Conservation (phyloP, 2,329 filamentous ascomycete species). For the Aulographum hederae region DNA sequence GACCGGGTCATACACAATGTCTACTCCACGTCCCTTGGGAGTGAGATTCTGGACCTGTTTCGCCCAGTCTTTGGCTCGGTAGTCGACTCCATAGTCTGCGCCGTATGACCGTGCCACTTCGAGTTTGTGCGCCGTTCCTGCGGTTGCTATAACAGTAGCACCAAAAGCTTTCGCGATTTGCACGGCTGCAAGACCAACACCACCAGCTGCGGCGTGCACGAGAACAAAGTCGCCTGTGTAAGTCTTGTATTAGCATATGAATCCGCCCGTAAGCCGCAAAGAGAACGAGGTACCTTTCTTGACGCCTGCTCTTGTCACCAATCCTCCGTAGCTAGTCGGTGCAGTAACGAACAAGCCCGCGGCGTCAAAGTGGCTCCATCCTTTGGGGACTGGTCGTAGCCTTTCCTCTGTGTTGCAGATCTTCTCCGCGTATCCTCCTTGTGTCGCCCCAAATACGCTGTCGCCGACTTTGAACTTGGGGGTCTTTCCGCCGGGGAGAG, state of each 20-base stretch:
- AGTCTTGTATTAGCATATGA: slow-evolving; percentile 4
- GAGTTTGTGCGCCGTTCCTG: slow-evolving; percentile 62
- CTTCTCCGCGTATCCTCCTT: slow-evolving; percentile 73
- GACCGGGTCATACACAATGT: slow-evolving; percentile 91
- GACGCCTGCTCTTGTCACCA: slow-evolving; percentile 61
- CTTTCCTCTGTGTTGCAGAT: slow-evolving; percentile 46
- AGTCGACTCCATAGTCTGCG: slow-evolving; percentile 70
- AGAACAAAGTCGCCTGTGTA: slow-evolving; percentile 60
- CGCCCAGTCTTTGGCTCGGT: slow-evolving; percentile 44
- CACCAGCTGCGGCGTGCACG: slow-evolving; percentile 81
- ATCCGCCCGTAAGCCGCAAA: not conserved
- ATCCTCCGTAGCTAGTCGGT: slow-evolving; percentile 70
- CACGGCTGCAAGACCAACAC: slow-evolving; percentile 78
- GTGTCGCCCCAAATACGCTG: slow-evolving; percentile 68
- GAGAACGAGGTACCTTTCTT: slow-evolving; percentile 28
- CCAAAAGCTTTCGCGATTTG: slow-evolving; percentile 88
- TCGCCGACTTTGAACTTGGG: slow-evolving; percentile 59
- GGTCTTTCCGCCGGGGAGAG: slow-evolving; percentile 19
- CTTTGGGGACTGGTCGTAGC: slow-evolving; percentile 56
- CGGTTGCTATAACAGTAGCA: slow-evolving; percentile 84
- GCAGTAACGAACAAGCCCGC: slow-evolving; percentile 84
- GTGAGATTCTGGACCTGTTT: slow-evolving; percentile 60
- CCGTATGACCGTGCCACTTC: slow-evolving; percentile 64
- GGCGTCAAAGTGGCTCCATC: slow-evolving; percentile 71
- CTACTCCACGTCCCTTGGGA: slow-evolving; percentile 54